Percentiles rank a stretch among this genome's conserved stretches.
Evolutionary conservation across 352 stramenopile species (phyloP).

Genomic region (Phytophthora aleatoria): DNA sequence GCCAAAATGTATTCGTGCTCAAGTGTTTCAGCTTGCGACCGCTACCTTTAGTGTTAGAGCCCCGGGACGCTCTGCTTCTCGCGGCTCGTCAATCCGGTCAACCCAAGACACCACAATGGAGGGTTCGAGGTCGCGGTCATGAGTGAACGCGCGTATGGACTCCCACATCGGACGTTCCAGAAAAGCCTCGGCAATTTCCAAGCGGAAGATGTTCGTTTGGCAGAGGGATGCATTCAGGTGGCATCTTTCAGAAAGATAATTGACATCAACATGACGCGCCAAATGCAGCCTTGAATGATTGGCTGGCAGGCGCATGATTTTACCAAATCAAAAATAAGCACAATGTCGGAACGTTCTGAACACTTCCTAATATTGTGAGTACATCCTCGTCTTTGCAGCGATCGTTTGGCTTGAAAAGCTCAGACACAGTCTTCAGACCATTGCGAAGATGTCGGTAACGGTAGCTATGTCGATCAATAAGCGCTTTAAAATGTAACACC

Average conservation of each 20-base stretch:
- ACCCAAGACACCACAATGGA: background rate
- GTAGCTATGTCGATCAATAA: too few relatives aligned
- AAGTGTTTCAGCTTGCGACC: background rate
- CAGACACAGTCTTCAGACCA: too few relatives aligned
- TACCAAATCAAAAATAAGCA: background rate
- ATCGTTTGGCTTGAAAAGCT: too few relatives aligned
- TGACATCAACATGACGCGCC: background rate
- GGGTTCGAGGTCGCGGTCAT: background rate
- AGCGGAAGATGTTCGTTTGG: background rate
- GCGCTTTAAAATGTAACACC: too few relatives aligned
- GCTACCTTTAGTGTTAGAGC: background rate
- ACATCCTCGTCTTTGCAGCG: too few relatives aligned
- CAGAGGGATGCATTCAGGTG: background rate
- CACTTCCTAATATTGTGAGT: background rate
- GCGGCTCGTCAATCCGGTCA: background rate
- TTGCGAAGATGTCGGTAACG: too few relatives aligned
- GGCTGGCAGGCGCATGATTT: background rate
- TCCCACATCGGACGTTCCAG: background rate
- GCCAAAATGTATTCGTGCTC: background rate
- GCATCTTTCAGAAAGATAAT: background rate
- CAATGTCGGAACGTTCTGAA: background rate
- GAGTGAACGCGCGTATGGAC: background rate
- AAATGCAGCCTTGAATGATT: too few relatives aligned
- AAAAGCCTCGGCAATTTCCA: background rate
- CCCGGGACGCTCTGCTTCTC: background rate